Evolutionary conservation across 2,329 filamentous ascomycete genomes (phyloP).

Genomic region (Xylariaceae sp.): DNA sequence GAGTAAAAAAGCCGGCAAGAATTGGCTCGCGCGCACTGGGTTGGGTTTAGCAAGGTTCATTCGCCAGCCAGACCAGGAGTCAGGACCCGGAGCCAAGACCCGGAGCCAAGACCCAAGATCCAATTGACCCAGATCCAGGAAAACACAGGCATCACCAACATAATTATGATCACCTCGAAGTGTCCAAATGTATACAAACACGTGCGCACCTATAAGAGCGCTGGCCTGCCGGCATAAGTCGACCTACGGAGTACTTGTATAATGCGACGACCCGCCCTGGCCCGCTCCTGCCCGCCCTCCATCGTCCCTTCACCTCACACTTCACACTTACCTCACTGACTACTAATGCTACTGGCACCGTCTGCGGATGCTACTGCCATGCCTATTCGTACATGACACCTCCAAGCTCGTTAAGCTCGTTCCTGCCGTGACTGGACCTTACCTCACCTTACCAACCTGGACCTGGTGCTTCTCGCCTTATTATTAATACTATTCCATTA

Average conservation of each 20-base stretch:
- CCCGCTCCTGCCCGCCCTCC: conserved; percentile 5
- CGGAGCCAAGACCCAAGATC: neutral
- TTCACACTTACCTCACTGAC: neutral
- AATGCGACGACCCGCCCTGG: conserved; percentile 15
- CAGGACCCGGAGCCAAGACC: neutral
- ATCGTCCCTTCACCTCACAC: neutral
- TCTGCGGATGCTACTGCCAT: too few species aligned
- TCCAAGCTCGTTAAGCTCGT: neutral
- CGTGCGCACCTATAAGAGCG: neutral
- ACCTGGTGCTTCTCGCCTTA: neutral
- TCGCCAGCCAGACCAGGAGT: neutral
- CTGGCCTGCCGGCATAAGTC: neutral
- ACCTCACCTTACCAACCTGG: neutral
- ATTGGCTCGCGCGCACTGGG: neutral
- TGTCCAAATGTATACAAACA: neutral
- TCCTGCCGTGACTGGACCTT: neutral
- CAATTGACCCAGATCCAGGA: neutral
- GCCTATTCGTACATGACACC: neutral
- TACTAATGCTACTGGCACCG: neutral
- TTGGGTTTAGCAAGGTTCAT: neutral
- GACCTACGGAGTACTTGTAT: neutral
- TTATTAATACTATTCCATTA: neutral
- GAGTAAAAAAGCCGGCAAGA: neutral
- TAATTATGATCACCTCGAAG: neutral
- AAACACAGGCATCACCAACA: conserved; percentile 12